Evolutionary conservation across 176 grass and related monocot species (phyloP), one percentile per base, ranked within the genome.

Genomic region (Puccinellia tenuiflora): DNA sequence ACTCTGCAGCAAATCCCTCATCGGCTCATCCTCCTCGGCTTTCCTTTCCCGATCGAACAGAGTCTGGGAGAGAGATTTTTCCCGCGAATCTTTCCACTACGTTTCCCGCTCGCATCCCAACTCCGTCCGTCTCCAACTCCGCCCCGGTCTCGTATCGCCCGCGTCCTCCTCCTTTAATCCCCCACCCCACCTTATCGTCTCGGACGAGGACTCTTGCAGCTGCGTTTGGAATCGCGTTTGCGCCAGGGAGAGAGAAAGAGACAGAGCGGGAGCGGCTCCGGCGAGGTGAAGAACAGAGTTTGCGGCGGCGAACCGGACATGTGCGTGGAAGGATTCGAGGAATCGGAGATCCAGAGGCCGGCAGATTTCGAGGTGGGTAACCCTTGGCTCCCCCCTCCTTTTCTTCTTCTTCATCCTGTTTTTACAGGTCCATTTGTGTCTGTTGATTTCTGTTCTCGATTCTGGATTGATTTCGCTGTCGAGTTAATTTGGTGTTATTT

Each of bases 271-370:
- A 25, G 9, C 22, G 52, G n/a, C n/a, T n/a, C n/a, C n/a, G 6
- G 57, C 10, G 56, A 8, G n/a, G n/a, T 6, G 46, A 55, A 16
- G 5, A 37, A 30, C 14, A 16, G 16, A 64, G 4, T 16, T 39
- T 3, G 51, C 9, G 40, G 74, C 40, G 73, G 12, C 6, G 79
- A 18, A 29, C 9, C 39, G 33, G 86, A 53, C 81, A 96, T 99
- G 96, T 92, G 89, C 68, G 76, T 96, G 83, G 91, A 99, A 56
- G 93, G 87, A 35, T 77, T 92, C 51, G 96, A 90, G 38, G 89
- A 76, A 55, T 75, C 86, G 35, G 88, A 91, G 81, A 67, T 67
- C 42, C 87, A 93, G 33, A 86, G 61, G 82, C 38, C 66, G 43
- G 83, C 89, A 0, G 88, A 89, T 78, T 85, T 76, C 52, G 33